Base-by-base conservation (phyloP, 768 basidiomycete species). In the Hirschioporus abietinus region DNA sequence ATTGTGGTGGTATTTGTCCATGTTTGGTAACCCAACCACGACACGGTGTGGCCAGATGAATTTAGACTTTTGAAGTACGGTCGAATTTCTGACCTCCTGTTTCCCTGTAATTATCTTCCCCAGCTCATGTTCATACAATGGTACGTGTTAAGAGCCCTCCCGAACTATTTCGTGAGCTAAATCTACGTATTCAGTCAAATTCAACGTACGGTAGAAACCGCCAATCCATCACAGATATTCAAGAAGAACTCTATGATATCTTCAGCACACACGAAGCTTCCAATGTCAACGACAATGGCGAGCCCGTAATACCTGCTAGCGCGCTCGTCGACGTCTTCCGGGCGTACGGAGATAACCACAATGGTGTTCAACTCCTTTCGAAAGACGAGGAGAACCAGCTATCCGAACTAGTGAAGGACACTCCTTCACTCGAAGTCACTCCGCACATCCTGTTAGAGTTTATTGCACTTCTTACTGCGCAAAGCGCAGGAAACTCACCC, bases 281-380 rank as follows among this genome's bases (percentile, higher is more conserved):
- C 52, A 82, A 84, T 73, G 72, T 79, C 64, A 87, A 88, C 72
- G 83, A 86, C 24, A 77, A 81, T 23, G 85, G 85, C 64, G 85
- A 87, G 66, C 84, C 88, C 35, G 82, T 83, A 23, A 86, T 93
- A 70, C 90, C 91, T 15, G 91, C 84, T 59, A 83, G 85, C 68
- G 84, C 83, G n/a, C 84, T 93, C 42, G 81, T 88, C 35, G 88
- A 91, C 71, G 84, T 93, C 34, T 83, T 93, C 59, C 81, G 83
- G 60, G 79, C 84, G 18, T 90, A 90, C 71, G 84, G 85, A 4
- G 79, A 87, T 34, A 75, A 83, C 5, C 87, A 87, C 72, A 78
- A 84, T 68, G 86, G 86, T 12, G 78, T 82, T 23, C 83, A 89
- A 69, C 83, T 93, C n/a, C 78, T 95, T 70, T 81, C 83, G 10